Conservation (phyloP, 495 filamentous ascomycete genomes). For the Pseudoneurospora amorphoporcata region DNA sequence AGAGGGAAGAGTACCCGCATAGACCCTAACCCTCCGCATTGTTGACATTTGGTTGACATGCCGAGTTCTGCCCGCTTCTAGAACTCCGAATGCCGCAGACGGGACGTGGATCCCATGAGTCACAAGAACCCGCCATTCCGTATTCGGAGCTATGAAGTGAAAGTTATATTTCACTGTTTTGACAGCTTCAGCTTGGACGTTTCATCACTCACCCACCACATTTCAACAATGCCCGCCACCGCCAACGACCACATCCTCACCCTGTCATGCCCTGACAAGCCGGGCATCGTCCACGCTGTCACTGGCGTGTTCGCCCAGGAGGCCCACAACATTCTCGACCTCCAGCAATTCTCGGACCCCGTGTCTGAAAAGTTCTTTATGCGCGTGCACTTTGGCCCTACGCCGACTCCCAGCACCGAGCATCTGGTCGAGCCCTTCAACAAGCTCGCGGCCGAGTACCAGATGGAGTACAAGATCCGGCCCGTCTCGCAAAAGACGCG, state of each 20-base stretch:
- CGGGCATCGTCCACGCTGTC: constrained; percentile 68
- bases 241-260: constrained; percentile 56
- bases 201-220: constrained; percentile 1
- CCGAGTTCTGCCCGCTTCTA: not conserved
- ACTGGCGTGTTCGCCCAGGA: constrained; percentile 57
- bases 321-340: constrained; percentile 62
- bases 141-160: not conserved
- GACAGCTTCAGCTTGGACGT: not conserved
- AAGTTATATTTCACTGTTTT: not conserved
- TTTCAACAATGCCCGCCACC: constrained; percentile 16
- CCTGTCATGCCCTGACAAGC: constrained; percentile 62
- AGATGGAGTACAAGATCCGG: constrained; percentile 53
- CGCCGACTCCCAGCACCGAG: constrained; percentile 24
- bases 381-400: constrained; percentile 59
- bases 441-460: constrained; percentile 44
- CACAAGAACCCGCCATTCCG: not conserved
- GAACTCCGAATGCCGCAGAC: not conserved
- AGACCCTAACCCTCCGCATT: not conserved
- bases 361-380: constrained; percentile 63
- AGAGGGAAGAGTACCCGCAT: not conserved
- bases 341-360: constrained; percentile 63
- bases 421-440: constrained; percentile 42
- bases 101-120: not conserved
- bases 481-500: constrained; percentile 51
- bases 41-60: not conserved